Base-by-base conservation (phyloP, 2,329 filamentous ascomycete species). In the Colletotrichum horii region DNA sequence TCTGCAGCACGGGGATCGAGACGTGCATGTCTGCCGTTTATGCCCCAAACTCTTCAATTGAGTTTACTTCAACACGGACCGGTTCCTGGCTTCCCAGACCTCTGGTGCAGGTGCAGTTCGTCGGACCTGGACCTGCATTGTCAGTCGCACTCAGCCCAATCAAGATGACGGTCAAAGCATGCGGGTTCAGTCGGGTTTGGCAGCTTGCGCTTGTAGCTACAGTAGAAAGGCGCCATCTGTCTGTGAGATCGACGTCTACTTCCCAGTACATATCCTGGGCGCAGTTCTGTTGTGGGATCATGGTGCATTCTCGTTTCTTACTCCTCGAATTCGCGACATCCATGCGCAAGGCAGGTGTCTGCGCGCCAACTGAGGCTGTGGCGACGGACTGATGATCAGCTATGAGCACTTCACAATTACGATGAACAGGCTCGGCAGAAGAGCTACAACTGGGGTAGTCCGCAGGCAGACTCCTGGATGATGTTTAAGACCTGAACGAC, bases 111-210 rank as follows among this genome's bases (percentile, higher is more conserved):
- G 65, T 15, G 52, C 43, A 43, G 48, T 61, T 74, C 66, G 32
- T 70, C 71, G 61, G 55, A 62, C 48, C 55, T 38, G 48, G 22
- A 26, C 48, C 28, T 66, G 43, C 58, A 38, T 43, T 34, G 56
- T 32, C 48, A 61, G 30, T 19, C n/a, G 48, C 55, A 43, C 58
- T 26, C 36, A 48, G 26, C 55, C 62, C 43, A 69, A 64, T 68
- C 68, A 36, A 56, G 34, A 56, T 70, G 65, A 56, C 64, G 71
- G 64, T 56, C 69, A 65, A 69, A 65, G 73, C 69, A 72, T 58
- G 73, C 52, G 55, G 64, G 28, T 34, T 62, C 68, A 32, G 36
- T 43, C 69, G 66, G 73, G 62, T 22, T 60, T 55, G 60, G n/a
- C 38, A 48, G 32, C 60, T 34, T 24, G 26, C 32, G 69, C 34